Percentiles rank a stretch among this genome's conserved stretches.
Evolutionary conservation across 1,139 yeast species (phyloP).

Genomic region (Yamadazyma triangularis): DNA sequence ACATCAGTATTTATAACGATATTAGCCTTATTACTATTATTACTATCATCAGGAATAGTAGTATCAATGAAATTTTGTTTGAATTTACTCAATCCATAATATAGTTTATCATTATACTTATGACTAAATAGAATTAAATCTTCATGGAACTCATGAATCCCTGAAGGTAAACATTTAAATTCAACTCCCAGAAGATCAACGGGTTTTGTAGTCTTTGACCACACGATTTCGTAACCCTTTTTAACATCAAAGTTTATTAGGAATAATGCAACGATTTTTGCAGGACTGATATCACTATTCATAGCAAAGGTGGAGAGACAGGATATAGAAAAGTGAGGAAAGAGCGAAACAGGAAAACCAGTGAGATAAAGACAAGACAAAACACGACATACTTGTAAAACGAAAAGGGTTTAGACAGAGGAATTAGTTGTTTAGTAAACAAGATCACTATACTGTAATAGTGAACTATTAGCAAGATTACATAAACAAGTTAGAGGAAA

Average conservation of each 20-base stretch:
- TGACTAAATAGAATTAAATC: conserved; percentile 44
- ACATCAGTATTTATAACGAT: not conserved
- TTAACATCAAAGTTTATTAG: conserved; percentile 61
- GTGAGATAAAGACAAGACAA: too few relatives aligned
- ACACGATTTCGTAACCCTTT: conserved; percentile 57
- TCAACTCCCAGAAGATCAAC: conserved; percentile 46
- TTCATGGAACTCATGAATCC: conserved; percentile 59
- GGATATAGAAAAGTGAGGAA: too few relatives aligned
- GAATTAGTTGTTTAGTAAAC: too few relatives aligned
- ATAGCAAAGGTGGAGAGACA: too few relatives aligned
- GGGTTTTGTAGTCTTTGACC: conserved; percentile 36
- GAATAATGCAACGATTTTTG: conserved; percentile 47
- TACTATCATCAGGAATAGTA: conserved; percentile 11
- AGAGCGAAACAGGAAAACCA: too few relatives aligned
- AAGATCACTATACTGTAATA: too few relatives aligned
- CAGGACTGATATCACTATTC: conserved; percentile 11
- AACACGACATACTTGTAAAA: too few relatives aligned
- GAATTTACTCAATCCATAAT: conserved; percentile 37
- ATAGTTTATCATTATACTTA: conserved; percentile 18
- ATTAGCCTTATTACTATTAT: not conserved
- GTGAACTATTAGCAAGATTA: too few relatives aligned
- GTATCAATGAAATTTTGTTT: conserved; percentile 15
- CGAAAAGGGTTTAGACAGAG: too few relatives aligned
- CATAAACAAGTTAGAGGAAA: too few relatives aligned
- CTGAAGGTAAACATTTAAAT: conserved; percentile 76